These are phyloP conservation scores for Hymenoscyphus fructigenus DNA, from an alignment of 2,329 filamentous ascomycete genomes.

Conservation along the genomic window DNA sequence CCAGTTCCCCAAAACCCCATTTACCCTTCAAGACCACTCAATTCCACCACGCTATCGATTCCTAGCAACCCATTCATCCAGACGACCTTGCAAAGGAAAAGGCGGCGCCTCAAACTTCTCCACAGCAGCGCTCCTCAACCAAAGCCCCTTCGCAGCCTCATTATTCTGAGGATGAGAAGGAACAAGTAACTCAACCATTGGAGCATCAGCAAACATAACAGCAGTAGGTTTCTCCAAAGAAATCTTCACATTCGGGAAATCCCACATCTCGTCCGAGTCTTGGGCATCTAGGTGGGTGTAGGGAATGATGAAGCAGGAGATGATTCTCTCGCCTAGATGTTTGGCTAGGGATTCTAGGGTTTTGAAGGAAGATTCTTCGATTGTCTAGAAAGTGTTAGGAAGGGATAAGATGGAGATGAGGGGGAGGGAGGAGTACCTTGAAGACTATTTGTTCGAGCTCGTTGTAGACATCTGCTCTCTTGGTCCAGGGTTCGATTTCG, in stretches of 20 bases:
- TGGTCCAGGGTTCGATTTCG: conserved; percentile 51
- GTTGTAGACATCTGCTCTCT: conserved; percentile 51
- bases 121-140: background rate
- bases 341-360: conserved; percentile 62
- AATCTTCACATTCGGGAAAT: conserved; percentile 48
- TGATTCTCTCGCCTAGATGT: conserved; percentile 47
- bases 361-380: conserved; percentile 58
- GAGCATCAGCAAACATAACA: conserved; percentile 69
- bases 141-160: conserved; percentile 10
- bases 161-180: conserved; percentile 22
- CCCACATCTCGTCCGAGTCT: background rate
- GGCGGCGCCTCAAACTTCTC: background rate
- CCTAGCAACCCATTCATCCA: background rate
- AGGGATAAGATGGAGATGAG: background rate
- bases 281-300: background rate
- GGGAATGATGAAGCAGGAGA: conserved; percentile 42
- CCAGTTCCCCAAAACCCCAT: too few relatives aligned
- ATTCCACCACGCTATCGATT: background rate
- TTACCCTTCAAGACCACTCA: too few relatives aligned
- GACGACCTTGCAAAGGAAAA: conserved; percentile 1
- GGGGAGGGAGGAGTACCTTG: conserved; percentile 7
- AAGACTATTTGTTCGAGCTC: conserved; percentile 56
- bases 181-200: conserved; percentile 60
- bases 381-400: conserved; percentile 41
- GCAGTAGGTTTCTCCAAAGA: conserved; percentile 71